Base-by-base conservation (phyloP, 106 monocot species). In the Phalaenopsis aphrodite region DNA sequence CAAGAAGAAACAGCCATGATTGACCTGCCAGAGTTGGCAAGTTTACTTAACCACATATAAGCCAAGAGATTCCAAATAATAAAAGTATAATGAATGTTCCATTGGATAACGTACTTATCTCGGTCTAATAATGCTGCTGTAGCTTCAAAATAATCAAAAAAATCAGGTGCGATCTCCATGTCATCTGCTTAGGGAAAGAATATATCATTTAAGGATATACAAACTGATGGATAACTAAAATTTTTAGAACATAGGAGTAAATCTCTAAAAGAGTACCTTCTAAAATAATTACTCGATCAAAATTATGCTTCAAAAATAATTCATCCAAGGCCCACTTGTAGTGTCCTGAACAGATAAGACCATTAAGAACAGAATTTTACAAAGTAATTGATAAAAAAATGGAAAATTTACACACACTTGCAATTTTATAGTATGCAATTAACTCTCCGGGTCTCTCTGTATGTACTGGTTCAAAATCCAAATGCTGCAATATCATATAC, bases 1-100 rank as follows among this genome's bases (percentile, higher is more conserved):
- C 98, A 99, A 49, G 98, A 99, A 74, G 98, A 99, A 81, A 99
- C 98, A 68, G 98, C 98, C 94, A 99, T 94, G 41, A 99, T 94
- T 46, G 92, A 86, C 79, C 98, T 99, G 85, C 77, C 41, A 74
- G 43, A 43, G 18, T 17, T 18, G 43, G 74, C 42, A 74, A 74
- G 30, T n/a, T 21, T 21, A 61, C 1, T 69, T 69, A 7, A 37
- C 2, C 39, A 2, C 69, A 30, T 19, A 69, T 5, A 37, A 37
- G 11, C 39, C 10, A 69, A 69, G 21, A 12, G 21, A 8, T 75
- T 38, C 19, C 38, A 46, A 23, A 8, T 46, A 49, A 39, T 43
- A 78, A 48, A 61, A 80, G 79, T 7, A 56, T 41, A 38, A 77
- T n/a, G 76, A 19, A 71, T 66, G 1, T 24, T 57, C 1, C 18